Evolutionary conservation across 306 rosid species (phyloP), one percentile per base, ranked within the genome.

Genomic region (Corylus heterophylla): DNA sequence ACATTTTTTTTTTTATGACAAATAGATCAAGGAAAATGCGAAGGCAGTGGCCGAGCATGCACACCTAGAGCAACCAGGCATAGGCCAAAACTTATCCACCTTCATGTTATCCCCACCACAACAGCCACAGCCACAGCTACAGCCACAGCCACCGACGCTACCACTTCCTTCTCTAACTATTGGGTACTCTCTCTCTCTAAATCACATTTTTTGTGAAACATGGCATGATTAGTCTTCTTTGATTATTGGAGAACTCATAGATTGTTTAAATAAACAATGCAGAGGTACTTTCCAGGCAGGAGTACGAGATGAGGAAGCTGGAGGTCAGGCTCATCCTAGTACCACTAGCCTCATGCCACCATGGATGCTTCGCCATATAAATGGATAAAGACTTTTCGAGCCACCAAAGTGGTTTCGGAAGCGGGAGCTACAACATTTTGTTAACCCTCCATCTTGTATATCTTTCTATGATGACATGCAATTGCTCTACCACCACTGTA

Each of bases 321-420:
- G 69, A 81, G 73, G 61, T 74, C 86, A 76, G 76, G 56, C 84
- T 31, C 85, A 14, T 22, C 80, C 86, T 1, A 37, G 70, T 12
- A 2, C 55, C 31, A 73, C 7, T 12, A 64, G 74, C 62, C 76
- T 56, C 18, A 87, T 92, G 61, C 97, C 97, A 62, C 85, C 89
- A 13, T 91, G 98, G 97, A 90, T 94, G 97, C 82, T 91, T 49
- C 87, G 49, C 70, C 89, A 80, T 80, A 76, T 81, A 64, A 84
- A 80, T 22, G 75, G 76, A 47, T 84, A 75, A 82, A 37, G 7
- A 54, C 52, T 45, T 37, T 9, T 79, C 12, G 2, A 55, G 69
- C 48, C 70, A 27, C 48, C 25, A 73, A 72, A 45, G 13, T 16
- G 45, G 55, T 29, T 29, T 48, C 54, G 6, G 69, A 54, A n/a